phyloP scores from a whole-genome alignment of 345 rosid genomes.

The Pugionium cornutum region DNA sequence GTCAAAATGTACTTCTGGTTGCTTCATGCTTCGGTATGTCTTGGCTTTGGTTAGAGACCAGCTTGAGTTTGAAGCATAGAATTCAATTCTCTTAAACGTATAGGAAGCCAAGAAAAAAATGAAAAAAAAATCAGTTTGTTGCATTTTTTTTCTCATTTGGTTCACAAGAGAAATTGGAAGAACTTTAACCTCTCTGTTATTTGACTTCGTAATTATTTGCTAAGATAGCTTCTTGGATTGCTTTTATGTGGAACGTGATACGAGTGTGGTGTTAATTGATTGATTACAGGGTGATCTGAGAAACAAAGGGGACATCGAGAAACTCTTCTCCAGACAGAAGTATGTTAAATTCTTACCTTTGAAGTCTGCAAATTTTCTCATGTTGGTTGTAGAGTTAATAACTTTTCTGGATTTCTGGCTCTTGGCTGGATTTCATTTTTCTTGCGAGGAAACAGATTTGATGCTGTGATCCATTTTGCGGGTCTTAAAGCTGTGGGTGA shows the following conservation, averaged over 20 bases:
- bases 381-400: conserved; percentile 1
- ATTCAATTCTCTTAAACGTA: too few relatives aligned
- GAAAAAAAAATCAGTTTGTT: conserved; percentile 1
- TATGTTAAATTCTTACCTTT: conserved; percentile 34
- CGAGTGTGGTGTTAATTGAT: not conserved
- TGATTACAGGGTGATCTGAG: conserved; percentile 81
- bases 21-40: conserved; percentile 3
- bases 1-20: not conserved
- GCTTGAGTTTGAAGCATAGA: conserved; percentile 13
- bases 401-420: too few relatives aligned
- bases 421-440: not conserved
- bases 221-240: too few relatives aligned
- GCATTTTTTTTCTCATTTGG: not conserved
- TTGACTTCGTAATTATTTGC: too few relatives aligned
- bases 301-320: conserved; percentile 78
- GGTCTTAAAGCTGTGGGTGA: conserved; percentile 93
- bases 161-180: conserved; percentile 3
- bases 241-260: not conserved
- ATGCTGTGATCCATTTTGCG: conserved; percentile 95
- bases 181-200: not conserved
- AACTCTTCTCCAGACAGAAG: conserved; percentile 68
- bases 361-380: not conserved
- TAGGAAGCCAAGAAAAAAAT: too few relatives aligned
- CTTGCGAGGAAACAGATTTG: conserved; percentile 51
- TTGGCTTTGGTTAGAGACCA: conserved; percentile 1